Evolutionary conservation across 352 stramenopile genomes (phyloP).

Genomic region (Stramenopiles sp.): DNA sequence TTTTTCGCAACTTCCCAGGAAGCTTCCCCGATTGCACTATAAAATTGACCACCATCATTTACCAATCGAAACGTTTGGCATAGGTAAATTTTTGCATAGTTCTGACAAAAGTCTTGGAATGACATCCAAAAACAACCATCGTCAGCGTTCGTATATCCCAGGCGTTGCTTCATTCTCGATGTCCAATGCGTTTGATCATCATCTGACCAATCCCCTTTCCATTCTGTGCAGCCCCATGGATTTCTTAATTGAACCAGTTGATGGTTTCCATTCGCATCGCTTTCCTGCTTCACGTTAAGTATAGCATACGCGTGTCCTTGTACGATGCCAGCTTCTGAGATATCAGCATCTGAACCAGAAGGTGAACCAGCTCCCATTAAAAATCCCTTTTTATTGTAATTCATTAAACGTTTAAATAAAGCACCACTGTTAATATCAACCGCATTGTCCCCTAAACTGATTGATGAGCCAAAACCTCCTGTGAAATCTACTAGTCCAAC

Average conservation of each 20-base stretch:
- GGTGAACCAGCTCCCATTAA: neutral
- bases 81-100: neutral
- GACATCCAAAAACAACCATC: constrained; percentile 19
- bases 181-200: neutral
- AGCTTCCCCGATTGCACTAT: neutral
- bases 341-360: neutral
- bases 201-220: constrained; percentile 20
- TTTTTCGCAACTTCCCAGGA: neutral
- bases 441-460: neutral
- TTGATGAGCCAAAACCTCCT: neutral
- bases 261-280: neutral
- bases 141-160: constrained; percentile 2
- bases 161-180: constrained; percentile 15
- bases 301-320: constrained; percentile 15
- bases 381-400: neutral
- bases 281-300: neutral
- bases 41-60: neutral
- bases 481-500: constrained; percentile 1
- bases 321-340: constrained; percentile 11
- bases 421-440: neutral
- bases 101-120: constrained; percentile 14
- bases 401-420: neutral
- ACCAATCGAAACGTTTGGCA: neutral
- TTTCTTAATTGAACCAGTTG: constrained; percentile 11
- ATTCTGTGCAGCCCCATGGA: constrained; percentile 17